Base-by-base conservation (phyloP, 164 flowering plant species). In the Annona squamosa region DNA sequence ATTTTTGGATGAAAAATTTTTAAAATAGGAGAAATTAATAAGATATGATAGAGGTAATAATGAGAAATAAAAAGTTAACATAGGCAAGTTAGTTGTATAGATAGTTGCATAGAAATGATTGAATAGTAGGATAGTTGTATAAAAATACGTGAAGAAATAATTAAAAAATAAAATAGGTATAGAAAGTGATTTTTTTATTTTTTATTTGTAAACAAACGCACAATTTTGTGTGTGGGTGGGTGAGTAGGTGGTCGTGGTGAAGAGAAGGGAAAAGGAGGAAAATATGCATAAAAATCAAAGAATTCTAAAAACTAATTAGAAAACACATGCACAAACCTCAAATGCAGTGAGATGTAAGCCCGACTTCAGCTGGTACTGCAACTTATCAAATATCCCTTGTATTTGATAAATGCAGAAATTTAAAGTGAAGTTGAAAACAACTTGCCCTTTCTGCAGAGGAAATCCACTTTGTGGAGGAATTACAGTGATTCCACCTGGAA, bases 401-500 rank as follows among this genome's bases (percentile, higher is more conserved):
- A 94, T 82, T 83, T 88, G 83, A 76, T 85, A 75, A 57, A 94
- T 88, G 19, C 97, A 85, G 82, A 84, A 90, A 82, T 89, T 90
- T 71, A 94, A 82, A 48, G 77, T 75, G 63, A 75, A 75, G 63
- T 75, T 75, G 73, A 94, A 94, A 78, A 62, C 80, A 63, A 84
- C 81, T 81, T 92, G 94, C 71, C 76, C 87, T 73, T 84, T 85
- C 80, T 94, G 98, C 79, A 94, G 80, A 76, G 85, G 94, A 79
- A 83, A 94, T 63, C 82, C 93, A 63, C 62, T 81, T 78, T 94
- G 96, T 1, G 67, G 82, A 48, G 98, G 98, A 77, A 74, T 83
- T 41, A 89, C 86, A 48, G 93, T 90, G 61, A 94, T 89, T 76
- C 98, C 97, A 63, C 90, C 96, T 1, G 73, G 82, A 65, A 91